These are phyloP conservation scores for Penicillium dipodomyicola DNA, from an alignment of 495 filamentous ascomycete species.

Conservation along the genomic window DNA sequence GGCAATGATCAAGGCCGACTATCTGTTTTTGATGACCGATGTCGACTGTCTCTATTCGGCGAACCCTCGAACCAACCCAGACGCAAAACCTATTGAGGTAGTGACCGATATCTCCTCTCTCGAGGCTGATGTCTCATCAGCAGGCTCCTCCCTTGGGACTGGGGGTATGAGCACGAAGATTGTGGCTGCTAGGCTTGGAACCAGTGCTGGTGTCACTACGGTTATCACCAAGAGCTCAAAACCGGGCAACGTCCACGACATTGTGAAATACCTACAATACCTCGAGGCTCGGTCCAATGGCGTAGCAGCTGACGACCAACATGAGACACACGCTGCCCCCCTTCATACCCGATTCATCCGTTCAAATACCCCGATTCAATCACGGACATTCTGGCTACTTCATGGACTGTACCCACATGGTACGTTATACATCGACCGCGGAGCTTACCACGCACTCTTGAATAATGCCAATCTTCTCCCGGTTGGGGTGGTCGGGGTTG, in stretches of 20 bases:
- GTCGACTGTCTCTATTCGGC: slow-evolving; percentile 97
- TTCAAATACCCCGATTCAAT: slow-evolving; percentile 79
- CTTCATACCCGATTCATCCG: slow-evolving; percentile 93
- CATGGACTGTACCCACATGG: slow-evolving; percentile 92
- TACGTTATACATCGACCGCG: slow-evolving; percentile 85
- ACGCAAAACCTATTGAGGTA: slow-evolving; percentile 86
- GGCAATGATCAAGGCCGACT: slow-evolving; percentile 95
- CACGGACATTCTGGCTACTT: slow-evolving; percentile 94
- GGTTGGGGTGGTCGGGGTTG: slow-evolving; percentile 84
- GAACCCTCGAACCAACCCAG: slow-evolving; percentile 80
- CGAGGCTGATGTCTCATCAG: slow-evolving; percentile 87
- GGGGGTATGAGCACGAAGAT: slow-evolving; percentile 99
- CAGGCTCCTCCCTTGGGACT: slow-evolving; percentile 87
- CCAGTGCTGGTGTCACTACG: slow-evolving; percentile 91
- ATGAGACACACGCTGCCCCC: slow-evolving; percentile 42
- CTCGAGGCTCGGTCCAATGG: slow-evolving; percentile 30
- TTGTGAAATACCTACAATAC: slow-evolving; percentile 76
- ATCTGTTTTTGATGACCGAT: slow-evolving; percentile 98
- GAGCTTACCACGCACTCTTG: slow-evolving; percentile 73
- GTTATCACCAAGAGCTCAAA: slow-evolving; percentile 89
- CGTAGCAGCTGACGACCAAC: slow-evolving; percentile 22
- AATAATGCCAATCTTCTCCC: slow-evolving; percentile 88
- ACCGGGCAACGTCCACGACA: slow-evolving; percentile 86
- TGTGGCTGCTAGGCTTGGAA: slow-evolving; percentile 88
- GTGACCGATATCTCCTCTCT: slow-evolving; percentile 84